Percentiles rank a stretch among this genome's conserved stretches.
phyloP scores from a whole-genome alignment of 805 yeast species.

The Zygoascus biomembranicola region DNA sequence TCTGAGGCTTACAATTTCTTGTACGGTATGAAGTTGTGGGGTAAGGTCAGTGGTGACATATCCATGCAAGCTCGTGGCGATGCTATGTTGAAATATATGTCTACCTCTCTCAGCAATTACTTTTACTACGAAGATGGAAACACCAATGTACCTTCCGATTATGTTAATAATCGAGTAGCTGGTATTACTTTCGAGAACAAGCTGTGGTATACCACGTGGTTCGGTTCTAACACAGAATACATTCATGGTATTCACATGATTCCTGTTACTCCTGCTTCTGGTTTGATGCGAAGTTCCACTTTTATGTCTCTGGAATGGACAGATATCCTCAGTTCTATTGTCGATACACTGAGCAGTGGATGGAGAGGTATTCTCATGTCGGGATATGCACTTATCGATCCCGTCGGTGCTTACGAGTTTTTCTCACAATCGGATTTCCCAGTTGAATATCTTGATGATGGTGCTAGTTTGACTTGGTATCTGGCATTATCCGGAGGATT shows the following conservation, averaged over 20 bases:
- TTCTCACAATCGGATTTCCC: slow-evolving; percentile 50
- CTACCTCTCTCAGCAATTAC: slow-evolving; percentile 47
- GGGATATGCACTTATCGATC: slow-evolving; percentile 68
- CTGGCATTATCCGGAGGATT: slow-evolving; percentile 54
- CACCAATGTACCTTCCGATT: slow-evolving; percentile 42
- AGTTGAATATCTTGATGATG: slow-evolving; percentile 56
- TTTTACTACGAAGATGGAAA: slow-evolving; percentile 44
- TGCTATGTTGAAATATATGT: slow-evolving; percentile 51
- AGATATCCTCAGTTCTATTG: slow-evolving; percentile 37
- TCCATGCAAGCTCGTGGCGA: slow-evolving; percentile 51
- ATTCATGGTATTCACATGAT: slow-evolving; percentile 79
- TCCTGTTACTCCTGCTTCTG: slow-evolving; percentile 58
- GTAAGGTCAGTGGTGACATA: slow-evolving; percentile 44
- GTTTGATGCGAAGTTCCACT: slow-evolving; percentile 41
- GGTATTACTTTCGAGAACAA: slow-evolving; percentile 75
- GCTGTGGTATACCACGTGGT: slow-evolving; percentile 64
- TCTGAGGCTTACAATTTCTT: slow-evolving; percentile 69
- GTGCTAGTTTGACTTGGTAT: slow-evolving; percentile 85
- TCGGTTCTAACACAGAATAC: slow-evolving; percentile 55
- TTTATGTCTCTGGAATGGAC: slow-evolving; percentile 56
- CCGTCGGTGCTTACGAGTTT: slow-evolving; percentile 51
- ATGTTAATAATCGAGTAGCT: slow-evolving; percentile 52
- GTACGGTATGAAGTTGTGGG: slow-evolving; percentile 69
- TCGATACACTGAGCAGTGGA: slow-evolving; percentile 35
- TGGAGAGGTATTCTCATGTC: slow-evolving; percentile 67